Percentiles rank a stretch among this genome's conserved stretches.
Conservation (phyloP, 2,329 filamentous ascomycete species). For the Aspergillus hiratsukae region DNA sequence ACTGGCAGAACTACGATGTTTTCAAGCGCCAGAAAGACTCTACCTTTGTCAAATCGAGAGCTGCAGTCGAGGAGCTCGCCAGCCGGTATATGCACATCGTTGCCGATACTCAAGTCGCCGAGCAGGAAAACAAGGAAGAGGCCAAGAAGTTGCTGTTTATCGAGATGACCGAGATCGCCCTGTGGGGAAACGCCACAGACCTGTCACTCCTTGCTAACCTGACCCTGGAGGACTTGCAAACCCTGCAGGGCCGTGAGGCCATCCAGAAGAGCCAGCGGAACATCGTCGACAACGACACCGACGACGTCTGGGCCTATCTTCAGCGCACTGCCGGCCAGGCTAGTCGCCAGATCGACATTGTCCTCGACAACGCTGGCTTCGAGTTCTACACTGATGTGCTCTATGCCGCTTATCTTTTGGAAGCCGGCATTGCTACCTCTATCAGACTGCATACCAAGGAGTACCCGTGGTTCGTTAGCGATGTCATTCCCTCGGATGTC, state of each 20-base stretch:
- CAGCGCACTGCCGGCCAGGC: no score
- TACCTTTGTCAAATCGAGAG: conserved; percentile 22
- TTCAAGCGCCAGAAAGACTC: conserved; percentile 26
- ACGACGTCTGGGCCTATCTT: no score
- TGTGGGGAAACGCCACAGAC: conserved; percentile 35
- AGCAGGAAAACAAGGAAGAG: conserved; percentile 8
- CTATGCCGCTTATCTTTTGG: conserved; percentile 15
- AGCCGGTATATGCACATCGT: conserved; percentile 15
- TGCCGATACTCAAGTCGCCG: no score
- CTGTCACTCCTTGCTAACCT: conserved; percentile 25
- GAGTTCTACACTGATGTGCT: conserved; percentile 18
- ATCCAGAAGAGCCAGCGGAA: conserved; percentile 12
- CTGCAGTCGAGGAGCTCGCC: conserved; percentile 23
- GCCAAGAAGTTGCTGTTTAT: conserved; percentile 25
- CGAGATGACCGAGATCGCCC: conserved; percentile 30
- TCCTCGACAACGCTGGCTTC: conserved; percentile 20
- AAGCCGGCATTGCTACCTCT: conserved; percentile 7
- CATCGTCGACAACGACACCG: conserved; percentile 3
- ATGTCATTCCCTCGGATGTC: conserved; percentile 14
- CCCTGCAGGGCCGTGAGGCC: conserved; percentile 15
- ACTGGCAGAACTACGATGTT: conserved; percentile 20
- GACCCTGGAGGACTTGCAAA: conserved; percentile 22
- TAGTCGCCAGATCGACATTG: conserved; percentile 8
- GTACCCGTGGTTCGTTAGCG: conserved; percentile 20
- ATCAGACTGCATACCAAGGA: conserved; percentile 17